Evolutionary conservation across 352 stramenopile genomes (phyloP), one percentile per base, ranked within the genome.

Genomic region (Aphanomyces cochlioides): DNA sequence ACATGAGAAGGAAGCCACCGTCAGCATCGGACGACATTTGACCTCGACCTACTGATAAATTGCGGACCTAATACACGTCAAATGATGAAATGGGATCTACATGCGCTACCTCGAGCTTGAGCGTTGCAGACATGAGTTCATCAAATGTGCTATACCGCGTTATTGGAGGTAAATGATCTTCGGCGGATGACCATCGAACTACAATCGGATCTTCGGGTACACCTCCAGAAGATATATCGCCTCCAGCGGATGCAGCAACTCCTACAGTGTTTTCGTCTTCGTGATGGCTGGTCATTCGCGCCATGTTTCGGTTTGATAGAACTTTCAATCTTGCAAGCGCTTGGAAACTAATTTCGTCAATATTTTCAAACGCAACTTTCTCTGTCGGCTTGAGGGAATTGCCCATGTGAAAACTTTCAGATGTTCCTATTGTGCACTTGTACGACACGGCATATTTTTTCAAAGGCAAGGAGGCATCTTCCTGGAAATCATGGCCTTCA

Each of bases 371-470:
- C 19, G 82, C 72, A 0, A 85, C 75, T 54, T 90, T 92, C 34
- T 90, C 79, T 0, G 85, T 85, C 54, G 92, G 85, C 56, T 96
- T 96, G 15, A 96, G 68, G 5, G 74, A 83, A 71, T 95, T 90
- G 63, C 88, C 83, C 75, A 95, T 86, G 73, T 93, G 93, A 50
- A 96, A 96, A 37, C 82, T 90, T 72, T 96, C 88, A 61, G 75
- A 88, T 38, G 87, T 94, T 56, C 88, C 88, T 53, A 96, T 92
- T 4, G 87, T 96, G 69, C 87, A 96, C 71, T 96, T 96, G 80
- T 96, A 96, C 67, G 85, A 93, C 17, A 96, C 84, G 0, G 85
- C 88, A 71, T 93, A 96, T 59, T 93, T 94, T 73, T 95, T 96
- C 3, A 96, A 73, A 47, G 87, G 87, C 45, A 96, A 66, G 48